phyloP scores from a whole-genome alignment of 177 flowering plant genomes.

The Vitis hybrid region DNA sequence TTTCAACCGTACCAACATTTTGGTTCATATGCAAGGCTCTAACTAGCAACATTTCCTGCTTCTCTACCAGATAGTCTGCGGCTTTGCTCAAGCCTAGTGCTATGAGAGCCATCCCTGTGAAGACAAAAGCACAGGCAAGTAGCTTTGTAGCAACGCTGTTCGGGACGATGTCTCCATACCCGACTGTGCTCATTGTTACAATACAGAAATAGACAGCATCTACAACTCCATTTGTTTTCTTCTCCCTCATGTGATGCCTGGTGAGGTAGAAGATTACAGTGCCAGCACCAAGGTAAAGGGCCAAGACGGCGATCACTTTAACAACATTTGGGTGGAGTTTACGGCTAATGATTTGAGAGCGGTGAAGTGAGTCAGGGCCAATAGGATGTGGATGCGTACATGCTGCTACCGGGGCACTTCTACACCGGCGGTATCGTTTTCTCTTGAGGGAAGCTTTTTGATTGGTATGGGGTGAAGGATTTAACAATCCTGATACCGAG shows the following conservation, averaged over 20 bases:
- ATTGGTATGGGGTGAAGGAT: slow-evolving; percentile 18
- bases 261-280: slow-evolving; percentile 58
- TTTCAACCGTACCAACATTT: slow-evolving; percentile 36
- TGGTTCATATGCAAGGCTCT: slow-evolving; percentile 47
- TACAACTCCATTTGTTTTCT: slow-evolving; percentile 62
- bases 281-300: slow-evolving; percentile 58
- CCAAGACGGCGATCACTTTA: slow-evolving; percentile 39
- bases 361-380: slow-evolving; percentile 15
- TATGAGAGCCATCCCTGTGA: slow-evolving; percentile 80
- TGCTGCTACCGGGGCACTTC: slow-evolving; percentile 60
- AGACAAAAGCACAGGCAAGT: slow-evolving; percentile 86
- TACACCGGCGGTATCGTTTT: slow-evolving; percentile 50
- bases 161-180: slow-evolving; percentile 97
- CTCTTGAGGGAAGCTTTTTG: slow-evolving; percentile 18
- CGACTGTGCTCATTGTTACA: slow-evolving; percentile 98
- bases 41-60: slow-evolving; percentile 69
- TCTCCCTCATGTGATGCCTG: slow-evolving; percentile 57
- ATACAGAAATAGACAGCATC: slow-evolving; percentile 88
- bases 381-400: slow-evolving; percentile 18
- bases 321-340: slow-evolving; percentile 51
- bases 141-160: slow-evolving; percentile 57
- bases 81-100: slow-evolving; percentile 64
- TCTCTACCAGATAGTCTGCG: slow-evolving; percentile 87
- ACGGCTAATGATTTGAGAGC: slow-evolving; percentile 24
- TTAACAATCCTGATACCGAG: slow-evolving; percentile 24